Conservation (phyloP, 495 filamentous ascomycete genomes). For the Corynascus novoguineensis region DNA sequence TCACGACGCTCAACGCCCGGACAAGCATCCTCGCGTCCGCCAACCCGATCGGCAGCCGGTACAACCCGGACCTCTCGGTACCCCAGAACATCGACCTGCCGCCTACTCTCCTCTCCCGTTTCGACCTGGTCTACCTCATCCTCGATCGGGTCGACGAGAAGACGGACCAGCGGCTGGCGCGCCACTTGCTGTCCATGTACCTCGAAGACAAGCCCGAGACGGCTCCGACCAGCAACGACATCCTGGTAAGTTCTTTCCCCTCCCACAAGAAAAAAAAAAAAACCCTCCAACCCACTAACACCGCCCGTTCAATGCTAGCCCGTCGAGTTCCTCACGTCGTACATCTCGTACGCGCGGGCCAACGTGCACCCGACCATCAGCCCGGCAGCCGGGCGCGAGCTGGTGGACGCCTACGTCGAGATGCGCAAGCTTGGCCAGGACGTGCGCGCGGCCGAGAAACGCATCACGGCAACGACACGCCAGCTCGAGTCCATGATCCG, state of each 20-base stretch:
- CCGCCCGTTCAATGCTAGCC: slow-evolving; percentile 47
- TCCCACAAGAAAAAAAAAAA: neutral
- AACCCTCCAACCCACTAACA: slow-evolving; percentile 14
- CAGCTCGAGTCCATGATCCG: slow-evolving; percentile 98
- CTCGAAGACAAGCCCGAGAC: slow-evolving; percentile 88
- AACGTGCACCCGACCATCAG: slow-evolving; percentile 78
- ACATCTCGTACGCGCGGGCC: slow-evolving; percentile 94
- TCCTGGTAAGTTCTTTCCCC: slow-evolving; percentile 57
- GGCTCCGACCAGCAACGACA: slow-evolving; percentile 60
- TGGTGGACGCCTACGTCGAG: slow-evolving; percentile 82
- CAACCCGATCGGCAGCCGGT: slow-evolving; percentile 95
- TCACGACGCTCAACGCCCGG: slow-evolving; percentile 92
- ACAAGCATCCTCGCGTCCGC: slow-evolving; percentile 93
- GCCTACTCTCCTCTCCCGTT: slow-evolving; percentile 88
- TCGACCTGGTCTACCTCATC: slow-evolving; percentile 94
- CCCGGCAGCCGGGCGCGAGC: slow-evolving; percentile 67
- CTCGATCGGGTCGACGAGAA: slow-evolving; percentile 89
- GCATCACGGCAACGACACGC: slow-evolving; percentile 93
- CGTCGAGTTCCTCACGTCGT: slow-evolving; percentile 89
- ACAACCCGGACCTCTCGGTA: slow-evolving; percentile 91
- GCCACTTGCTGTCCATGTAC: slow-evolving; percentile 95
- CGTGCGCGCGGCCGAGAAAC: slow-evolving; percentile 85
- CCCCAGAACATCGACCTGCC: slow-evolving; percentile 98
- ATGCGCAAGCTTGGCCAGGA: slow-evolving; percentile 96
- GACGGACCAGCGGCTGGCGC: slow-evolving; percentile 78